These are phyloP conservation scores for Trichoderma erinaceum DNA, from an alignment of 495 filamentous ascomycete species.

Conservation along the genomic window DNA sequence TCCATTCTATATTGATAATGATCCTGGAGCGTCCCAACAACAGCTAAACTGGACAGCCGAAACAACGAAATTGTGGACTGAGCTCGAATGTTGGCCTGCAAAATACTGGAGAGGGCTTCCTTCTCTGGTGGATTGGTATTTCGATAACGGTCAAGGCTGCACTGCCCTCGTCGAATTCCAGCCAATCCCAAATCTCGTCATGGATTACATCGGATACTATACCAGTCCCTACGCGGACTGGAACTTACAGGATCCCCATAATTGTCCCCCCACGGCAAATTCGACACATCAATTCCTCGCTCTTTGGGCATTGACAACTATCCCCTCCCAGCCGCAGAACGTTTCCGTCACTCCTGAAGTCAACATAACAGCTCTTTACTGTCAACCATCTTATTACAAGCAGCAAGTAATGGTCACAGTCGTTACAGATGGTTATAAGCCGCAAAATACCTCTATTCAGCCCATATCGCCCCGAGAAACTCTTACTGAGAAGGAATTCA, in stretches of 20 bases:
- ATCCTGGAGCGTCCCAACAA: neutral
- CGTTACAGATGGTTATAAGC: constrained; percentile 12
- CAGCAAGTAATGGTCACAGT: constrained; percentile 31
- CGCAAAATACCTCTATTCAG: neutral
- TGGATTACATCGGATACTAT: constrained; percentile 30
- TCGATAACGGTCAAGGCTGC: constrained; percentile 29
- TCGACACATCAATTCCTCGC: constrained; percentile 29
- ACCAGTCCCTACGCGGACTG: constrained; percentile 20
- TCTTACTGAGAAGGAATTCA: constrained; percentile 29
- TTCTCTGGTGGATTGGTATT: constrained; percentile 13
- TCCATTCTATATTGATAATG: constrained; percentile 27
- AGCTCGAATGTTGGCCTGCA: constrained; percentile 32
- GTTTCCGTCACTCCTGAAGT: constrained; percentile 9
- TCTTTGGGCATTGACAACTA: constrained; percentile 17
- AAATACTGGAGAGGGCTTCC: neutral
- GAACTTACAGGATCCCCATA: neutral
- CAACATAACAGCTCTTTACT: constrained; percentile 32
- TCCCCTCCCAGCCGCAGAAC: neutral
- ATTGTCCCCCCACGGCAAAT: constrained; percentile 20
- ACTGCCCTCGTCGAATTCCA: neutral
- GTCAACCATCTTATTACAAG: constrained; percentile 33
- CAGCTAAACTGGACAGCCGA: constrained; percentile 27
- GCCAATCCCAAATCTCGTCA: neutral
- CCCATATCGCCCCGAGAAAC: constrained; percentile 17
- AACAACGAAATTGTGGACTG: constrained; percentile 29